These are phyloP conservation scores for Hydnomerulius pinastri DNA, from an alignment of 768 basidiomycete genomes.

Conservation along the genomic window DNA sequence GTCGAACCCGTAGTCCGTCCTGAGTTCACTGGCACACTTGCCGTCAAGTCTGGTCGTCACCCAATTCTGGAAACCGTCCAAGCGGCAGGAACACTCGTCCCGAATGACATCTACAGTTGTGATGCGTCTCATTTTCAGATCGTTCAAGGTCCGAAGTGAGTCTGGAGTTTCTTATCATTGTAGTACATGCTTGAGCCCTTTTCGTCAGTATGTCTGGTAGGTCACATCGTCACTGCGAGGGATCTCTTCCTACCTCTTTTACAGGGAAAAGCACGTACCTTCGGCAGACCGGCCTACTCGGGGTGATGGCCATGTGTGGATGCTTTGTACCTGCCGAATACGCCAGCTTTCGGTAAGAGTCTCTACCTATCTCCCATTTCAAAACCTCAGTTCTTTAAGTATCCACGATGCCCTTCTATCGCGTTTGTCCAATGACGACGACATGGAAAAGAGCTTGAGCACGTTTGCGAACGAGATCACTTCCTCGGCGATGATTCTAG, in stretches of 20 bases:
- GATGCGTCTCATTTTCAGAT: constrained; percentile 87
- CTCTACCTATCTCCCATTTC: background rate
- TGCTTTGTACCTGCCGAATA: constrained; percentile 94
- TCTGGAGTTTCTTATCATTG: constrained; percentile 6
- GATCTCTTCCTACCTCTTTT: background rate
- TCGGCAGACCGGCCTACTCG: constrained; percentile 80
- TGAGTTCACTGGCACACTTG: constrained; percentile 87
- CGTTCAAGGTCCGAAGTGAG: constrained; percentile 88
- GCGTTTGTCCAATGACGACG: constrained; percentile 92
- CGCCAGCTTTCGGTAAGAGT: constrained; percentile 74
- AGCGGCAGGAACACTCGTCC: constrained; percentile 66
- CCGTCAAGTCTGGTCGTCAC: constrained; percentile 87
- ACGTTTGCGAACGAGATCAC: constrained; percentile 98
- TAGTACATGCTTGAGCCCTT: background rate
- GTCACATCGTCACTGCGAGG: background rate
- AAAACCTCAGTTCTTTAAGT: constrained; percentile 35
- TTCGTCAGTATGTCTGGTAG: constrained; percentile 59
- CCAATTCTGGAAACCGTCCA: constrained; percentile 81
- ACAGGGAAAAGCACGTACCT: constrained; percentile 92
- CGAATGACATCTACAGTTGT: constrained; percentile 91
- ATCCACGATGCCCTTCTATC: constrained; percentile 84
- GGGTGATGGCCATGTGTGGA: constrained; percentile 86
- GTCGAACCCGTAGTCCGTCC: constrained; percentile 64
- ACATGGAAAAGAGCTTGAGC: constrained; percentile 85
- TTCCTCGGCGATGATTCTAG: constrained; percentile 87